phyloP scores from a whole-genome alignment of 352 stramenopile species.

The Phytophthora cactorum region DNA sequence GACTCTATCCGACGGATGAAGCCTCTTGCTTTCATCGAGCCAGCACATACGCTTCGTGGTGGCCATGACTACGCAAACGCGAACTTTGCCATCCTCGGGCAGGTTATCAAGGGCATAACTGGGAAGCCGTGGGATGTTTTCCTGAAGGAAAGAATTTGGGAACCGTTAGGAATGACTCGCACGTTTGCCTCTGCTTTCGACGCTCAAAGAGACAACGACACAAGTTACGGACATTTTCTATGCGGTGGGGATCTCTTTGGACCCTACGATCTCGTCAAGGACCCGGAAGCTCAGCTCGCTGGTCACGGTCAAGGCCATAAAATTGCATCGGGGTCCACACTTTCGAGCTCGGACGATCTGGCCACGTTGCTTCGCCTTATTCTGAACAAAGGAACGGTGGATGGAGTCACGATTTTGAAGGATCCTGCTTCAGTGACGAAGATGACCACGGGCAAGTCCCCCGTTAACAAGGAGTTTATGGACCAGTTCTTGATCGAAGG shows the following conservation, averaged over 20 bases:
- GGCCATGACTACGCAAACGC: conserved; percentile 67
- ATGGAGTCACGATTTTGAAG: conserved; percentile 53
- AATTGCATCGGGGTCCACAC: conserved; percentile 49
- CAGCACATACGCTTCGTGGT: conserved; percentile 48
- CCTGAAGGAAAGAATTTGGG: conserved; percentile 54
- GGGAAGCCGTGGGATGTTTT: conserved; percentile 59
- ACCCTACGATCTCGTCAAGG: conserved; percentile 49
- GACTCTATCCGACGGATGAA: conserved; percentile 44
- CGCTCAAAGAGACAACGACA: conserved; percentile 32
- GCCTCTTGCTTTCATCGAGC: conserved; percentile 46
- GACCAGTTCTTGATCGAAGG: conserved; percentile 49
- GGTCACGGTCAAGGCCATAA: conserved; percentile 26
- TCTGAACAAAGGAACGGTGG: conserved; percentile 67
- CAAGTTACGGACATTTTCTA: conserved; percentile 52
- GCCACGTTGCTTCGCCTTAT: conserved; percentile 61
- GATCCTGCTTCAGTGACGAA: conserved; percentile 48
- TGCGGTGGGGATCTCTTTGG: conserved; percentile 53
- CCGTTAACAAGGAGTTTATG: conserved; percentile 42
- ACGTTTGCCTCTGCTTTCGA: conserved; percentile 52
- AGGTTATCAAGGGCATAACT: conserved; percentile 60
- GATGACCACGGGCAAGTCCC: conserved; percentile 67
- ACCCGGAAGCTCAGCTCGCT: conserved; percentile 41
- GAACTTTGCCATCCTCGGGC: conserved; percentile 68
- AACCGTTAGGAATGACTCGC: conserved; percentile 62
- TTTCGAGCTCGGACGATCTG: conserved; percentile 65